These are phyloP conservation scores for Ministeria vibrans DNA, from an alignment of 78 protist species.

Conservation along the genomic window DNA sequence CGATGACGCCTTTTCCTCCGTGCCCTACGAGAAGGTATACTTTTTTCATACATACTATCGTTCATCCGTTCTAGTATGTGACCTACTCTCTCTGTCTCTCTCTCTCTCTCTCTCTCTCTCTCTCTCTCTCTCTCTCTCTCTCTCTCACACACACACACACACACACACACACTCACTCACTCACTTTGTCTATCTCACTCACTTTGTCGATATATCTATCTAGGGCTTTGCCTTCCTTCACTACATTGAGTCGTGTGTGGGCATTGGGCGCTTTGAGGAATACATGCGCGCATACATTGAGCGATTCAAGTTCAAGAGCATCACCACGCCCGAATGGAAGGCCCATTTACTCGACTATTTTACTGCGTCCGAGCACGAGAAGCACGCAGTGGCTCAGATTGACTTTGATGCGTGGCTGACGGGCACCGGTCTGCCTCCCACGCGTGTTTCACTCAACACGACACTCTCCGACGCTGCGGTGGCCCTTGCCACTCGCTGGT, in stretches of 20 bases:
- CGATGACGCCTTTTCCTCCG: conserved; percentile 71
- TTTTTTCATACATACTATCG: neutral
- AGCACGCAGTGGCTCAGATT: conserved; percentile 14
- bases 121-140: conserved; percentile 1
- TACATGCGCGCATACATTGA: conserved; percentile 35
- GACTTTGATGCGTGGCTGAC: conserved; percentile 64
- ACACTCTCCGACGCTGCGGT: neutral
- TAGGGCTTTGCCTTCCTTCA: conserved; percentile 57
- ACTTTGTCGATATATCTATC: neutral
- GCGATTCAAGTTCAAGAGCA: neutral
- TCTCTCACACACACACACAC: neutral
- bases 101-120: conserved; percentile 1
- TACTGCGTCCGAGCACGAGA: neutral
- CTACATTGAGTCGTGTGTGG: conserved; percentile 59
- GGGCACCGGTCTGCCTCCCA: conserved; percentile 64
- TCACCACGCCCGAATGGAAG: conserved; percentile 49
- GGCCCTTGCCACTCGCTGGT: neutral
- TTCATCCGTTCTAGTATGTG: neutral
- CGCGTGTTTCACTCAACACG: too few relatives aligned
- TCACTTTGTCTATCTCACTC: neutral
- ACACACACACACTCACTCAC: neutral
- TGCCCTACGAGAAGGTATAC: conserved; percentile 83
- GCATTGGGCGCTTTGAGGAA: conserved; percentile 35
- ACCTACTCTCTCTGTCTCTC: neutral
- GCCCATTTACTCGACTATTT: conserved; percentile 24